phyloP scores from a whole-genome alignment of 495 filamentous ascomycete species.

The Penicillium soppii region DNA sequence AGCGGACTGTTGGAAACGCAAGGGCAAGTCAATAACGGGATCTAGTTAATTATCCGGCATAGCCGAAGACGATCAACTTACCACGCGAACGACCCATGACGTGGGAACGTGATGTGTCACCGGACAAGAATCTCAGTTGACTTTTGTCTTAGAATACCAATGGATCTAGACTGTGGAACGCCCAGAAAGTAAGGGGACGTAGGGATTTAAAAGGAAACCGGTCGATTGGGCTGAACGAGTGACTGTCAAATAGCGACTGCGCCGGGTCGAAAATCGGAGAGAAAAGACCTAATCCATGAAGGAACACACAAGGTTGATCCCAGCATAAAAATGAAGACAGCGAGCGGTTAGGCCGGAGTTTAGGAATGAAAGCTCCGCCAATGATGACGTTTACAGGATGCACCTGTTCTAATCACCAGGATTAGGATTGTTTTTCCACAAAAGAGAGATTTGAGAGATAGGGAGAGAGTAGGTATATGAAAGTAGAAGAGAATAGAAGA shows the following conservation, averaged over 20 bases:
- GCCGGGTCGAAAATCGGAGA: background rate
- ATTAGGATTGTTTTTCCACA: background rate
- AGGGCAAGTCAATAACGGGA: constrained; percentile 23
- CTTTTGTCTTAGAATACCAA: background rate
- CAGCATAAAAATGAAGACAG: constrained; percentile 3
- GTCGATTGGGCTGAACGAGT: constrained; percentile 1
- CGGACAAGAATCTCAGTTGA: constrained; percentile 7
- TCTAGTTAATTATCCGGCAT: constrained; percentile 4
- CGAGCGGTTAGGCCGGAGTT: constrained; percentile 2
- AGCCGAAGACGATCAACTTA: constrained; percentile 27
- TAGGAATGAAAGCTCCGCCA: constrained; percentile 6
- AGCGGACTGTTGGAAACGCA: constrained; percentile 53
- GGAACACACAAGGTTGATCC: background rate
- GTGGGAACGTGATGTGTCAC: constrained; percentile 10
- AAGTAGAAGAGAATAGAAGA: background rate
- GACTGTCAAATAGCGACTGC: constrained; percentile 2
- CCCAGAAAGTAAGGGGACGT: background rate
- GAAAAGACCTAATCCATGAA: constrained; percentile 2
- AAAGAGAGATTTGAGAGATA: background rate
- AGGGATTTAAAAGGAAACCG: constrained; percentile 5
- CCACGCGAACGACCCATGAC: constrained; percentile 47
- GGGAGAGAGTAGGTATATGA: background rate
- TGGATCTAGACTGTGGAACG: constrained; percentile 9
- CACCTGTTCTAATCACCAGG: background rate
- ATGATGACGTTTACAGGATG: constrained; percentile 6